phyloP scores from a whole-genome alignment of 371 early-diverging fungal genomes.

The Syncephalastrum contaminatum region DNA sequence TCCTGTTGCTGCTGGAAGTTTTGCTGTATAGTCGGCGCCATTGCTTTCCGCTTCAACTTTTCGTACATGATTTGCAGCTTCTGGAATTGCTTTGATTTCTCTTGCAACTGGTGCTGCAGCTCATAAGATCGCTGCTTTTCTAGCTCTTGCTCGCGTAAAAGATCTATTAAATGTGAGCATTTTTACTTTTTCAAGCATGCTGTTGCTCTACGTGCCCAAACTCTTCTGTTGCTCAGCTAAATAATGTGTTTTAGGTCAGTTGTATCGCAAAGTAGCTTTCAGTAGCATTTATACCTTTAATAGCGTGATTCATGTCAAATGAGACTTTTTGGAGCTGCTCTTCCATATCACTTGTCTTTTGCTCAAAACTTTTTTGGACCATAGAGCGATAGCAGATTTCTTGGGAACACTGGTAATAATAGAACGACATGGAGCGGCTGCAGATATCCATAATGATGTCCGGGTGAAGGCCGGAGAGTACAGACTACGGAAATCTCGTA shows the following conservation, averaged over 20 bases:
- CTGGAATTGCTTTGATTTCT: constrained; percentile 68
- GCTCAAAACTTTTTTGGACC: constrained; percentile 50
- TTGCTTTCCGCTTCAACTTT: constrained; percentile 51
- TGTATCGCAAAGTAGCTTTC: not conserved
- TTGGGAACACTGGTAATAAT: constrained; percentile 74
- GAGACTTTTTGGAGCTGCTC: constrained; percentile 46
- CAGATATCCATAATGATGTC: constrained; percentile 76
- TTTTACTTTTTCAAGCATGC: constrained; percentile 10
- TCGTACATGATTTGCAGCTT: constrained; percentile 66
- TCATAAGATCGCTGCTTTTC: constrained; percentile 56
- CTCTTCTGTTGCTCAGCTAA: constrained; percentile 16
- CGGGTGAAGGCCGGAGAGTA: constrained; percentile 76
- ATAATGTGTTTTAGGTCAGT: constrained; percentile 3
- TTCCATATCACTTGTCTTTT: constrained; percentile 46
- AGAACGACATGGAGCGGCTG: constrained; percentile 72
- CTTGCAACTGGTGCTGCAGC: constrained; percentile 54
- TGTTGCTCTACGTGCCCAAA: constrained; percentile 14
- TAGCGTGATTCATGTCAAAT: constrained; percentile 51
- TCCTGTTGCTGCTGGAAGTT: constrained; percentile 8
- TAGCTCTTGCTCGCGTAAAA: constrained; percentile 49
- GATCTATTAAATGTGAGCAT: constrained; percentile 18
- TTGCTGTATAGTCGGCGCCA: constrained; percentile 32
- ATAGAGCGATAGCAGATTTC: constrained; percentile 63
- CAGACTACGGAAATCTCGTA: constrained; percentile 42
- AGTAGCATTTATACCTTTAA: constrained; percentile 42